Evolutionary conservation across 2,329 filamentous ascomycete species (phyloP), one percentile per base, ranked within the genome.

Genomic region (Zymoseptoria passerinii): DNA sequence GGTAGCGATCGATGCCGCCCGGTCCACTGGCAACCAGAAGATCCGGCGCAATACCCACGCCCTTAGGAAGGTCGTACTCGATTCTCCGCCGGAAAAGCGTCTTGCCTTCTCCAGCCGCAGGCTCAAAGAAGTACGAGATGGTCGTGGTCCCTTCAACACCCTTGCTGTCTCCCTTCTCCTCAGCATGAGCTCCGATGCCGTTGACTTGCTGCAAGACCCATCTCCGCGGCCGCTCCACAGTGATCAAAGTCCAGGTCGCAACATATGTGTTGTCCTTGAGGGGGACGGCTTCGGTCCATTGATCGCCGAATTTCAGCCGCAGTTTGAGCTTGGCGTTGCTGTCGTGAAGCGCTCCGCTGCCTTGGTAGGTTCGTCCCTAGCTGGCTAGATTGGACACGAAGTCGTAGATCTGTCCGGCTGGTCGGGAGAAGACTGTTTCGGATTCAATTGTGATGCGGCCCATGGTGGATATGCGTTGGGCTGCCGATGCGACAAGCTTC

Each of bases 1-100:
- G 61, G 56, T 63, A 63, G 44, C 57, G 27, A n/a, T 63, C 61
- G 18, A 63, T 58, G 1, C 61, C 61, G 40, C 55, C 52, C 1
- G 61, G 59, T 13, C 59, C 40, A 23, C 54, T 55, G 18, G 61
- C 59, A 8, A 56, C 59, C 29, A 61, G 49, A 1, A 61, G 48
- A 51, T 63, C 59, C 48, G 59, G 56, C 1, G 59, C 57, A 48
- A 59, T 48, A 8, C 52, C 54, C 1, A 59, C 57, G 1, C 59
- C 61, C 18, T 50, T 52, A 4, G 59, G 61, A 20, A 61, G 57
- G 28, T 63, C 61, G 10, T 52, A 44, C 13, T 54, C 61, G 52
- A 63, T 27, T 10, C 59, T 61, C 29, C 61, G 28, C n/a, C 54
- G 58, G 28, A 59, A 61, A 9, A 63, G 52, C 2, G 61, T 63